Evolutionary conservation across 2,329 filamentous ascomycete genomes (phyloP), one percentile per base, ranked within the genome.

Genomic region (Penicillium paneum): DNA sequence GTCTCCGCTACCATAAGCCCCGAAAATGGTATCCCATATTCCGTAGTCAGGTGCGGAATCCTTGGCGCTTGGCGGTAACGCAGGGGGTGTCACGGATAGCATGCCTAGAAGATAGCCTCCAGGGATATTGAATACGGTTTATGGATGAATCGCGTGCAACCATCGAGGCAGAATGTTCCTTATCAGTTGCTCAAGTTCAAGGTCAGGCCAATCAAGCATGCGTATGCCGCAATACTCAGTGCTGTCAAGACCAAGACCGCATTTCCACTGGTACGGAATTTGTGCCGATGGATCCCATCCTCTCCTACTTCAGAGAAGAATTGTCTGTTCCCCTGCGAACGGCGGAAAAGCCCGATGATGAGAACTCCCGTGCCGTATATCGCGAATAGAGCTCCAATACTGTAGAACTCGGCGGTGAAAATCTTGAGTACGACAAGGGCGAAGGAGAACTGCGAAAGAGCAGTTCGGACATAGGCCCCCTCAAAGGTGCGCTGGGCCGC

Each of bases 401-500:
- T 86, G 76, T 97, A 97, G 79, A 99, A 97, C 70, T 97, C 94
- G 49, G 87, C 83, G 8, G 91, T 97, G 78, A 99, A 97, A 74
- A 99, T 95, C 77, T 95, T 96, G 63, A 96, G 84, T 49, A 99
- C 90, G 59, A 99, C 87, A 46, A 99, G 85, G 19, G 93, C 87
- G 73, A 99, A 97, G 53, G 89, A 93, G 78, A 97, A 97, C 69
- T 97, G 92, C 3, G 90, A 90, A 19, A 99, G 84, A 3, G 93
- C 92, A 0, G 94, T 99, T 57, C 94, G 89, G 68, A 97, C 88
- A 75, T 97, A 99, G 21, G 94, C 94, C 21, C 94, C 94, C 75
- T 99, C 94, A 66, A 97, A 99, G 2, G 94, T 99, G 51, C 94
- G 85, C 72, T 99, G 94, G 11, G 93, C 90, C 12, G 94, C 94